Evolutionary conservation across 1,284 basidiomycete genomes (phyloP).

Genomic region (Cystobasidium sp.): DNA sequence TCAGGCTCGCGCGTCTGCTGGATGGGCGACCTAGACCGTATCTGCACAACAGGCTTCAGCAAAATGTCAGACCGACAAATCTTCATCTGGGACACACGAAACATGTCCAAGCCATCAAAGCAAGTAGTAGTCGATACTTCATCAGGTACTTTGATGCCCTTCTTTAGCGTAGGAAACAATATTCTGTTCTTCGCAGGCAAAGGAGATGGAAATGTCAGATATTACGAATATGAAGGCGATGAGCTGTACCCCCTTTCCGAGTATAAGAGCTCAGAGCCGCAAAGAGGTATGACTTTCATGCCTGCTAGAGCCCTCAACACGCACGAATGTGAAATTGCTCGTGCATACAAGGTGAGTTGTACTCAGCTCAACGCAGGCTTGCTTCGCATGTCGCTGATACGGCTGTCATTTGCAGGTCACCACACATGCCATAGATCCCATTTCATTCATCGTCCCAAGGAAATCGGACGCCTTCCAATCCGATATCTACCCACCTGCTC

Average conservation of each 20-base stretch:
- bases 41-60: conserved; percentile 93
- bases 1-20: conserved; percentile 73
- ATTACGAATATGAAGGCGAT: conserved; percentile 93
- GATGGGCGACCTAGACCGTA: conserved; percentile 85
- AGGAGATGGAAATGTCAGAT: conserved; percentile 87
- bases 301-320: conserved; percentile 86
- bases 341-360: conserved; percentile 75
- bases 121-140: conserved; percentile 80
- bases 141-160: conserved; percentile 93
- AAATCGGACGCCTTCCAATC: conserved; percentile 89
- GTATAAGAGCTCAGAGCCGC: conserved; percentile 86
- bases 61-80: conserved; percentile 92
- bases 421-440: conserved; percentile 76
- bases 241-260: conserved; percentile 78
- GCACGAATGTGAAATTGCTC: conserved; percentile 90
- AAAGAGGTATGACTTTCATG: conserved; percentile 95
- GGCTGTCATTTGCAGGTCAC: conserved; percentile 60
- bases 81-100: conserved; percentile 79
- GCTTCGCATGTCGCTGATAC: background rate
- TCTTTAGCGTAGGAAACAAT: conserved; percentile 89
- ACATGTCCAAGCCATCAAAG: conserved; percentile 70
- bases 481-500: conserved; percentile 92
- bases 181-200: conserved; percentile 84
- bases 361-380: conserved; percentile 1
- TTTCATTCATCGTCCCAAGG: conserved; percentile 90